phyloP scores from a whole-genome alignment of 2,329 filamentous ascomycete species.

The Celoporthe dispersa region DNA sequence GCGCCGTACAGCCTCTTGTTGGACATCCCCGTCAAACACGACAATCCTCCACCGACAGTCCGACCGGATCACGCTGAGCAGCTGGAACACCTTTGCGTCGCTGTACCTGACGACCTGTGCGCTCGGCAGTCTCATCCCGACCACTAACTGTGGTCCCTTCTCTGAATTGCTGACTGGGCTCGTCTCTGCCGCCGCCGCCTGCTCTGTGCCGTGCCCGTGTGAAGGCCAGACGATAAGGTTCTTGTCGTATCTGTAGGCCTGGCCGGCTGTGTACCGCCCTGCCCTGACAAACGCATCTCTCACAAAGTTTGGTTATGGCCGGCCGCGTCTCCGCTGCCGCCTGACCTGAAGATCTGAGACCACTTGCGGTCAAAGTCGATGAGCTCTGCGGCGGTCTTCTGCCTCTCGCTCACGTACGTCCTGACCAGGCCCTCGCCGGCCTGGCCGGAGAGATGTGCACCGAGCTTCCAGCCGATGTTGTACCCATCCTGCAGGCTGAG shows the following conservation, averaged over 20 bases:
- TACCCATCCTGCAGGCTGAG: constrained; percentile 66
- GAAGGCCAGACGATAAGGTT: constrained; percentile 48
- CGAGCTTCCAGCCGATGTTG: constrained; percentile 66
- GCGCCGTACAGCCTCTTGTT: constrained; percentile 1
- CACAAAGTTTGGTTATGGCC: constrained; percentile 54
- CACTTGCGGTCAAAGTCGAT: constrained; percentile 64
- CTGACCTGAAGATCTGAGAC: constrained; percentile 56
- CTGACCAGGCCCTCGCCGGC: constrained; percentile 49
- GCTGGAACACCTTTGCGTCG: constrained; percentile 53
- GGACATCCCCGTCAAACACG: constrained; percentile 21
- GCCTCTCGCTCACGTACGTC: constrained; percentile 58
- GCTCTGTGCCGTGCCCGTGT: background rate
- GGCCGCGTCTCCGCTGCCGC: constrained; percentile 36
- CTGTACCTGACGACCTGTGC: constrained; percentile 57
- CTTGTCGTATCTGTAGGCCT: constrained; percentile 58
- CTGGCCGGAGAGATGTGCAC: constrained; percentile 49
- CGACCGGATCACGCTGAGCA: constrained; percentile 46
- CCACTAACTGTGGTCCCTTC: constrained; percentile 11
- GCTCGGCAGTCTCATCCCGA: constrained; percentile 36
- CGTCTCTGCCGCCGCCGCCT: background rate
- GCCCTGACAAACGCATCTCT: constrained; percentile 61
- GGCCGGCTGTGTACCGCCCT: constrained; percentile 63
- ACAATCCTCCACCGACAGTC: constrained; percentile 39
- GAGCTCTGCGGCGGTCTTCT: constrained; percentile 58
- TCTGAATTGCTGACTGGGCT: too few species aligned